Conservation (phyloP, 2,329 filamentous ascomycete species). For the Eutypella sp. region DNA sequence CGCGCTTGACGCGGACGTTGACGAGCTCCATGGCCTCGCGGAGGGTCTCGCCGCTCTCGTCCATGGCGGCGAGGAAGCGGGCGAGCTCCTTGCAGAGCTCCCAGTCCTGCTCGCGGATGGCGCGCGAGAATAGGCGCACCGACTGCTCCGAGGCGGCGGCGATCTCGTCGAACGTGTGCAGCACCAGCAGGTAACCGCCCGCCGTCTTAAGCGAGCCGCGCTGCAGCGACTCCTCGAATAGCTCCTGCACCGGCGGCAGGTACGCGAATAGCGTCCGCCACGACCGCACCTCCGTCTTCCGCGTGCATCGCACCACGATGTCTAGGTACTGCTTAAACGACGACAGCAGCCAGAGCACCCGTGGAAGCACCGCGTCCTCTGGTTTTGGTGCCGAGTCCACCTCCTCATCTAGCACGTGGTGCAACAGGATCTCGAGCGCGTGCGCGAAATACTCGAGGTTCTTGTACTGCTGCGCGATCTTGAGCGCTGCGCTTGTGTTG, state of each 20-base stretch:
- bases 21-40: constrained; percentile 64
- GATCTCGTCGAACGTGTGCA: constrained; percentile 76
- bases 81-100: constrained; percentile 93
- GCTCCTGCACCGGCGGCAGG: constrained; percentile 79
- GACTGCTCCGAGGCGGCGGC: constrained; percentile 69
- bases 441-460: constrained; percentile 89
- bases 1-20: constrained; percentile 35
- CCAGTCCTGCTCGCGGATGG: constrained; percentile 84
- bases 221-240: constrained; percentile 89
- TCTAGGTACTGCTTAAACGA: constrained; percentile 85
- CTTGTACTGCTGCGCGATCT: constrained; percentile 79
- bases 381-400: constrained; percentile 67
- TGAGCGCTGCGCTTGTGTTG: constrained; percentile 74
- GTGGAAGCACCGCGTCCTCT: constrained; percentile 59
- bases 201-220: constrained; percentile 88
- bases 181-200: constrained; percentile 88
- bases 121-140: constrained; percentile 73
- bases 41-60: constrained; percentile 78
- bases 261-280: constrained; percentile 94
- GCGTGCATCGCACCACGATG: constrained; percentile 92
- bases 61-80: constrained; percentile 88
- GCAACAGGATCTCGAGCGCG: constrained; percentile 84
- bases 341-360: constrained; percentile 60
- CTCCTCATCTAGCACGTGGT: constrained; percentile 91
- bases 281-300: constrained; percentile 91